Base-by-base conservation (phyloP, 164 flowering plant species). In the Aristolochia fimbriata region DNA sequence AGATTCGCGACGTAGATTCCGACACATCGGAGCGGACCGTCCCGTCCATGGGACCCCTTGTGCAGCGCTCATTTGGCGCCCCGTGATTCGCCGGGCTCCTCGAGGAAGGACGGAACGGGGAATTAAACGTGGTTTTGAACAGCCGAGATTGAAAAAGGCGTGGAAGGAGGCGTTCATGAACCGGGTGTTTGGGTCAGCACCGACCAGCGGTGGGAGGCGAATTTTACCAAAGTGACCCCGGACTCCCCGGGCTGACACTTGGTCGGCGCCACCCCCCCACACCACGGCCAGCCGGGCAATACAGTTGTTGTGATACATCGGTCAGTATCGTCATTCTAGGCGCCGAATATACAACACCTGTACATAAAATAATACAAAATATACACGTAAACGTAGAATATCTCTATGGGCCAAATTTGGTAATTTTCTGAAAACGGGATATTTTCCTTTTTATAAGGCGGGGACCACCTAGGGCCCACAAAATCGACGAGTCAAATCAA, bases 221-320 rank as follows among this genome's bases (percentile, higher is more conserved):
- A 48, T 20, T 17, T 20, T 16, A 16, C 51, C 17, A 16, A 17
- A 15, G n/a, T 15, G 7, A 48, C 51, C 17, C 7, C 51, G 17
- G 51, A 48, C 51, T 20, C 5, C 21, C 11, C 20, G 6, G 19
- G 7, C 51, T 16, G 51, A 16, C 20, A 12, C 2, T 17, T n/a
- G 53, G 53, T 50, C 53, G 53, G 53, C 8, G 53, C 53, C 53
- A 50, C 53, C 53, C 53, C 53, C 53, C n/a, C n/a, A n/a, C n/a
- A 19, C 53, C 53, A 5, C 22, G 53, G 53, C 53, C 53, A 50
- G 53, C 53, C 53, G 3, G 3, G 19, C 53, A n/a, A 19, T 16
- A 16, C 53, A 50, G 21, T 50, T 50, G 53, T 50, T 50, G 53
- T 50, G 22, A 3, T 17, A 19, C 53, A 19, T 6, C 22, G 53